A percentile compares a stretch with the other conserved stretches of the same genome.
Evolutionary conservation across 345 rosid genomes (phyloP).

Genomic region (Boechera divaricarpa): DNA sequence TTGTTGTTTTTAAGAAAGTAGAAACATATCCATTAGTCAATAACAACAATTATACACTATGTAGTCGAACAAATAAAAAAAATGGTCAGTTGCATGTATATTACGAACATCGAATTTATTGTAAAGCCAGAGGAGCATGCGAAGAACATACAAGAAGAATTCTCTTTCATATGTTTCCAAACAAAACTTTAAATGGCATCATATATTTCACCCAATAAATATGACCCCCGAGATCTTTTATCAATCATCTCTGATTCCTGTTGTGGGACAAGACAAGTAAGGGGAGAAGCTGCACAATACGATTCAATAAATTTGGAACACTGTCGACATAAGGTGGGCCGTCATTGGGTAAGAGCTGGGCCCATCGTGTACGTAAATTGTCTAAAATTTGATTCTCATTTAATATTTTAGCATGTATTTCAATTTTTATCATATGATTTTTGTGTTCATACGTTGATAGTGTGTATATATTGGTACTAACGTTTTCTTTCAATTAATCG

Average conservation of each 20-base stretch:
- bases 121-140: not conserved
- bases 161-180: not conserved
- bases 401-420: not conserved
- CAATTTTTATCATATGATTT: not conserved
- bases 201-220: not conserved
- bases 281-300: constrained; percentile 9
- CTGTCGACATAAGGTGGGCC: constrained; percentile 31
- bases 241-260: not conserved
- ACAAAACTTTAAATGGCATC: not conserved
- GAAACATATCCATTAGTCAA: not conserved
- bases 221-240: not conserved
- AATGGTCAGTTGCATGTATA: not conserved
- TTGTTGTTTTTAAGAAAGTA: not conserved
- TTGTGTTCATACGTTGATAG: too few species aligned
- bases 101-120: not conserved
- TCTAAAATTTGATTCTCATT: constrained; percentile 9
- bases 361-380: not conserved
- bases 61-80: not conserved
- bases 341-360: constrained; percentile 9
- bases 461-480: not conserved
- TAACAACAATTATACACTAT: not conserved
- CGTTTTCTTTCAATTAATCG: too few species aligned
- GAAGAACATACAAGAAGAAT: not conserved
- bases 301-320: not conserved
- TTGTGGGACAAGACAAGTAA: constrained; percentile 29